Conservation (phyloP, 345 rosid genomes). For the Xanthoceras sorbifolium region DNA sequence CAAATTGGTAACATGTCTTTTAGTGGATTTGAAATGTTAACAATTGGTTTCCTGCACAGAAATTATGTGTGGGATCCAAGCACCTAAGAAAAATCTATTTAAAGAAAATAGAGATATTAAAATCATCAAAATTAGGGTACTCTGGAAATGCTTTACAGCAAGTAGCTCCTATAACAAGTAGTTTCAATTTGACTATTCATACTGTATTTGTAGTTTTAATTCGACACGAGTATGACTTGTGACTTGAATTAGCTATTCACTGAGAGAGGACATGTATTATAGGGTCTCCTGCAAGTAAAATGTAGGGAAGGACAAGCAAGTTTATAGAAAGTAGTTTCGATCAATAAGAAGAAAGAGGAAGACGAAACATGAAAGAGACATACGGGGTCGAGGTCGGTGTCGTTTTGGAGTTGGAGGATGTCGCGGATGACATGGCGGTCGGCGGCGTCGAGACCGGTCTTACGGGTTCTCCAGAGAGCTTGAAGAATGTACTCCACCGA, state of each 20-base stretch:
- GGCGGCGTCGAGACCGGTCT: conserved; percentile 56
- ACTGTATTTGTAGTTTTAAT: background rate
- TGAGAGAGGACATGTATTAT: too few relatives aligned
- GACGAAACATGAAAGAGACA: background rate
- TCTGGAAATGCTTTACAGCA: background rate
- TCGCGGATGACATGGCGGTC: conserved; percentile 52
- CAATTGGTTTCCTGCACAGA: too few relatives aligned
- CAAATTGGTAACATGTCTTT: too few relatives aligned
- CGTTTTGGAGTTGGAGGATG: conserved; percentile 59
- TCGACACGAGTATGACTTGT: background rate
- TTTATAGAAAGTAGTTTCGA: background rate
- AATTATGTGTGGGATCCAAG: too few relatives aligned
- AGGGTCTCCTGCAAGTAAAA: background rate
- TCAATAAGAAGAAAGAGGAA: background rate
- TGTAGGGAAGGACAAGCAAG: background rate
- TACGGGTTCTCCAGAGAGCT: conserved; percentile 63
- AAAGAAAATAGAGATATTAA: too few relatives aligned
- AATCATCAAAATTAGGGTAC: too few relatives aligned
- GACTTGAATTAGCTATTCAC: background rate
- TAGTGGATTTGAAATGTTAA: too few relatives aligned
- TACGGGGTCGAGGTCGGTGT: conserved; percentile 70
- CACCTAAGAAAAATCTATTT: too few relatives aligned
- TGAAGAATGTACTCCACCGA: conserved; percentile 62
- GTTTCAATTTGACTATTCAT: background rate
- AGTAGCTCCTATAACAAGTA: background rate